Percentiles rank a stretch among this genome's conserved stretches.
These are phyloP conservation scores for Dioscorea zingiberensis DNA, from an alignment of 106 monocot species.

Conservation along the genomic window DNA sequence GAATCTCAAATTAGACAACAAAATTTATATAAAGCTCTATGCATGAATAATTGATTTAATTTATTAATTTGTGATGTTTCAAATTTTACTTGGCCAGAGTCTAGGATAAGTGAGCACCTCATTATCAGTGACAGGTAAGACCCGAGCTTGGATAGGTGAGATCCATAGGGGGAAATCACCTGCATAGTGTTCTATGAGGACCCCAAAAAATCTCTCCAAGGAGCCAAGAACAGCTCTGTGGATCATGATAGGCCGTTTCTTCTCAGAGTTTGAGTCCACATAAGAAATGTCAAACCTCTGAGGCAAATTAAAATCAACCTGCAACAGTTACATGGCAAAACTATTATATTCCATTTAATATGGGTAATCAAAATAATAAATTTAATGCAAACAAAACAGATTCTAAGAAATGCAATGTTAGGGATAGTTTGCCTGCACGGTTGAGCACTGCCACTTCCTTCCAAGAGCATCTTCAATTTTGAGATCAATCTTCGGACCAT, in stretches of 20 bases:
- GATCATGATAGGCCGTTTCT: conserved; percentile 89
- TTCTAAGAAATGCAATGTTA: no score
- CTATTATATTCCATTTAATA: not conserved
- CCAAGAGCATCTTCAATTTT: conserved; percentile 98
- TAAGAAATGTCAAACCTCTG: conserved; percentile 86
- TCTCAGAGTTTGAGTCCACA: conserved; percentile 84
- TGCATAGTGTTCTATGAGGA: conserved; percentile 94
- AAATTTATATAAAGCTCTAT: no score
- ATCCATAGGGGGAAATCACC: conserved; percentile 97
- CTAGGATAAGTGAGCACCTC: conserved; percentile 34
- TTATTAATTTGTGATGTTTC: no score
- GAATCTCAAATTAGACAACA: no score
- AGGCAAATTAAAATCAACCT: conserved; percentile 97
- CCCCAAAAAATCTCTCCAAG: conserved; percentile 89
- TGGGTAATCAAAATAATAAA: not conserved
- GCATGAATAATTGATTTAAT: no score
- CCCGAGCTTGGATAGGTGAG: conserved; percentile 83
- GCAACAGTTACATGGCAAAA: not conserved
- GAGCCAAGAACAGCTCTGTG: conserved; percentile 94
- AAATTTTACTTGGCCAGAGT: not conserved
- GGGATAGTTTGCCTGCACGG: conserved; percentile 59
- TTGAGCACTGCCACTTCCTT: conserved; percentile 98
- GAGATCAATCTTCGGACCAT: conserved; percentile 96
- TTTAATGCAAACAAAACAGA: no score
- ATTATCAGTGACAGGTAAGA: conserved; percentile 86